phyloP scores from a whole-genome alignment of 768 basidiomycete species.

The Mycena amicta region DNA sequence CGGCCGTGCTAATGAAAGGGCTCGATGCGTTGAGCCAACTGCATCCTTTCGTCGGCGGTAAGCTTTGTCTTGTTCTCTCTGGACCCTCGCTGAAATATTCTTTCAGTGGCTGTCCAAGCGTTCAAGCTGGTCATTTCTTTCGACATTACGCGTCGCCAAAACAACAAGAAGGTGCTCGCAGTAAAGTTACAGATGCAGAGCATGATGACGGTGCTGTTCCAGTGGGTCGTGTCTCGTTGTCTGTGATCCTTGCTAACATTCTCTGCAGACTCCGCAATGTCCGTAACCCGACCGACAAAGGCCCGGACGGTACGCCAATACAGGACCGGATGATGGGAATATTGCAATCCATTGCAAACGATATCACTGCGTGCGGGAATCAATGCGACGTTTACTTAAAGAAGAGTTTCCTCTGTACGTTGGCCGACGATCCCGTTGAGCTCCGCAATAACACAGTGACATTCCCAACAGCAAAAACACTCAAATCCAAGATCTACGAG shows the following conservation, averaged over 20 bases:
- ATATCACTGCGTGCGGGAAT: conserved; percentile 42
- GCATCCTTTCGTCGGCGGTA: conserved; percentile 10
- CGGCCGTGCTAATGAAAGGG: conserved; percentile 4
- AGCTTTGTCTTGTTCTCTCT: neutral
- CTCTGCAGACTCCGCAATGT: conserved; percentile 15
- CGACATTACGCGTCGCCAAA: conserved; percentile 51
- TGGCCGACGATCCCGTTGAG: too few relatives aligned
- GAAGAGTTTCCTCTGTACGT: conserved; percentile 31
- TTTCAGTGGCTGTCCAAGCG: conserved; percentile 47
- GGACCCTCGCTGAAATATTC: neutral
- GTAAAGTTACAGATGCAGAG: conserved; percentile 54
- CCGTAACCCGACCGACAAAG: conserved; percentile 22
- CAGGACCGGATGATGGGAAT: conserved; percentile 30
- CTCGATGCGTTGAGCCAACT: conserved; percentile 3
- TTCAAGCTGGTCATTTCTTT: conserved; percentile 52
- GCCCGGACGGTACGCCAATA: conserved; percentile 29
- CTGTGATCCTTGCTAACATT: neutral
- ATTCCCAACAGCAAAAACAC: conserved; percentile 27
- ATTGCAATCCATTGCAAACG: conserved; percentile 31
- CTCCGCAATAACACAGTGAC: neutral
- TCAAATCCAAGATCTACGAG: conserved; percentile 38
- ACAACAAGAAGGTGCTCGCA: conserved; percentile 49
- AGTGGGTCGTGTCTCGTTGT: conserved; percentile 31
- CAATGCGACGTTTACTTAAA: conserved; percentile 43
- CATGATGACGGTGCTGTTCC: conserved; percentile 45